A percentile compares a stretch with the other conserved stretches of the same genome.
These are phyloP conservation scores for Ganoderma lucidum DNA, from an alignment of 1,284 basidiomycete genomes.

Conservation along the genomic window DNA sequence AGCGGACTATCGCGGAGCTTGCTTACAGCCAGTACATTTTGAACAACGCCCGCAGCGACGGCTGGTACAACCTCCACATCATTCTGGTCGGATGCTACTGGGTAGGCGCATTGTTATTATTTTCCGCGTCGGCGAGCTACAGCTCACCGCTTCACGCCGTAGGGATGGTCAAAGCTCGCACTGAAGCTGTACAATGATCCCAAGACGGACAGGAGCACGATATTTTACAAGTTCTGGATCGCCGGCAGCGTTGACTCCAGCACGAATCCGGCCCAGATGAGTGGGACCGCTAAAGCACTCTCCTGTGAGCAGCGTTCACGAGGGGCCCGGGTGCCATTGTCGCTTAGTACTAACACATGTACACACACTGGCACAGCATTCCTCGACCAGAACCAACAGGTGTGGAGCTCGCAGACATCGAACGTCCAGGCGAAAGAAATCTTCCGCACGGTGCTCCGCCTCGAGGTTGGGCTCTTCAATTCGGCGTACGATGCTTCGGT, in stretches of 20 bases:
- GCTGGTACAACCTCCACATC: neutral
- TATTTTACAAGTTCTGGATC: neutral
- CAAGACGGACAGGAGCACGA: neutral
- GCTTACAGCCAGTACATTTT: neutral
- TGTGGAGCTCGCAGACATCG: neutral
- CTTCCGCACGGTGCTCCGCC: neutral
- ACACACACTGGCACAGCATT: neutral
- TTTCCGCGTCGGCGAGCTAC: too few species aligned
- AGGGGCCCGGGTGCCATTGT: neutral
- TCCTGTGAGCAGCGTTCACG: neutral
- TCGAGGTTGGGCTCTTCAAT: constrained; percentile 1
- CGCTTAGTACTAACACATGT: neutral
- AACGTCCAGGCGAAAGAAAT: neutral
- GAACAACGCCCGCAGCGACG: neutral
- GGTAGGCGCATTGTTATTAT: neutral
- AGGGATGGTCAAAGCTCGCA: neutral
- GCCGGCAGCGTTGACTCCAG: neutral
- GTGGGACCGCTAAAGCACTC: neutral
- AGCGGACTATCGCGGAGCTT: neutral
- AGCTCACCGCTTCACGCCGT: neutral
- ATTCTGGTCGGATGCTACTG: neutral
- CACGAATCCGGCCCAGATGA: neutral
- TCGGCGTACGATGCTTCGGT: neutral
- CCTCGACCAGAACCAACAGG: neutral
- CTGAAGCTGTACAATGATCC: neutral